phyloP scores from a whole-genome alignment of 306 rosid genomes.

The Glycyrrhiza uralensis region DNA sequence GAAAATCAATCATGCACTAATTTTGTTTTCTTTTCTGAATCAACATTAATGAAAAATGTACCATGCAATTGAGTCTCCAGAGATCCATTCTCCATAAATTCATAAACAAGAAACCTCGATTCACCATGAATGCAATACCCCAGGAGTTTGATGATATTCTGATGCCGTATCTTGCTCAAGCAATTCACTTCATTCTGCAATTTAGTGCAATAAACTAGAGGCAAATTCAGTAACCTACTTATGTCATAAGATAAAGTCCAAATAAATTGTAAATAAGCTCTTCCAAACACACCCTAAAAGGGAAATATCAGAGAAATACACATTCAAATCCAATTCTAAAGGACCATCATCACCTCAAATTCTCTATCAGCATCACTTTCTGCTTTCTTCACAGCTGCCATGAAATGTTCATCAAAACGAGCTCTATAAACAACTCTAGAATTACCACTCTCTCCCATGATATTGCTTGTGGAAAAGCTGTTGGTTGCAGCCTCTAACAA shows the following conservation, averaged over 20 bases:
- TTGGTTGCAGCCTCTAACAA: slow-evolving; percentile 75
- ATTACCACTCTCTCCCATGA: slow-evolving; percentile 57
- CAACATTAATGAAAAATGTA: slow-evolving; percentile 24
- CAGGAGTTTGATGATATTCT: slow-evolving; percentile 73
- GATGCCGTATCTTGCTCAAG: slow-evolving; percentile 78
- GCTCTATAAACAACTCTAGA: slow-evolving; percentile 64
- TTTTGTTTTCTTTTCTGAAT: background rate
- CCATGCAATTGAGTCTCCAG: slow-evolving; percentile 77
- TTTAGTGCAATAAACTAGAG: slow-evolving; percentile 24
- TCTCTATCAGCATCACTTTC: slow-evolving; percentile 67
- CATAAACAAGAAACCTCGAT: slow-evolving; percentile 77
- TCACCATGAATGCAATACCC: slow-evolving; percentile 72
- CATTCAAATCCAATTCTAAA: slow-evolving; percentile 5
- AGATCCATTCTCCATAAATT: slow-evolving; percentile 74
- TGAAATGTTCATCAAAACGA: slow-evolving; percentile 57
- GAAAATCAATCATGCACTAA: no score
- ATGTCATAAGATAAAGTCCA: no score
- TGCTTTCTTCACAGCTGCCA: slow-evolving; percentile 70
- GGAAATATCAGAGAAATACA: slow-evolving; percentile 2
- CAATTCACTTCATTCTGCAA: slow-evolving; percentile 86
- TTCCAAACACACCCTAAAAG: no score
- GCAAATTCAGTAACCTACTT: slow-evolving; percentile 23
- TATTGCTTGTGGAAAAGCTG: slow-evolving; percentile 56
- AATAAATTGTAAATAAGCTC: no score
- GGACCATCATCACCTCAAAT: slow-evolving; percentile 55